Evolutionary conservation across 2,329 filamentous ascomycete genomes (phyloP).

Genomic region (Nannizziopsis arthrosporioides): DNA sequence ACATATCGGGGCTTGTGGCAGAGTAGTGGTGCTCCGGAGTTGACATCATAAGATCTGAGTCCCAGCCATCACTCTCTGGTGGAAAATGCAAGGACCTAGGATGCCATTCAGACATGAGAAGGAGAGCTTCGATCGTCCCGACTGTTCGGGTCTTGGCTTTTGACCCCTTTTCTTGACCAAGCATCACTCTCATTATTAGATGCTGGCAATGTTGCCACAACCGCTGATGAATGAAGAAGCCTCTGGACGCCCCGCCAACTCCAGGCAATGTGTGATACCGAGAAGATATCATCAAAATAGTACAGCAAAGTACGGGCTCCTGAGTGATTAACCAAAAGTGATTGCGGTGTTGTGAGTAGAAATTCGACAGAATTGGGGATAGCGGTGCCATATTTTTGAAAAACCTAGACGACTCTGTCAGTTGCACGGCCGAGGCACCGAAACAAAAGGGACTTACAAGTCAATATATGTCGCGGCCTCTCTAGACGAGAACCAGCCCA

Average conservation of each 20-base stretch:
- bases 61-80: slow-evolving; percentile 44
- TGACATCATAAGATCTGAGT: slow-evolving; percentile 39
- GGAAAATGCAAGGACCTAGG: slow-evolving; percentile 44
- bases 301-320: slow-evolving; percentile 43
- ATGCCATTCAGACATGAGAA: slow-evolving; percentile 46
- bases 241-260: slow-evolving; percentile 36
- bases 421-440: background rate
- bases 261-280: slow-evolving; percentile 39
- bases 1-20: slow-evolving; percentile 20
- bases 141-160: slow-evolving; percentile 40
- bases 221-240: slow-evolving; percentile 43
- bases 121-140: slow-evolving; percentile 43
- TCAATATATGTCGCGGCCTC: slow-evolving; percentile 45
- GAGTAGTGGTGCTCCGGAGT: slow-evolving; percentile 7
- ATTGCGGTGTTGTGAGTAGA: slow-evolving; percentile 39
- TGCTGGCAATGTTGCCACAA: slow-evolving; percentile 46
- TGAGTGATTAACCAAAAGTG: slow-evolving; percentile 40
- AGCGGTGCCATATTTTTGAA: slow-evolving; percentile 42
- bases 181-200: slow-evolving; percentile 42
- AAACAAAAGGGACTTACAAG: slow-evolving; percentile 24
- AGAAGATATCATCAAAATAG: slow-evolving; percentile 45
- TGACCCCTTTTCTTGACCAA: slow-evolving; percentile 43
- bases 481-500: slow-evolving; percentile 45
- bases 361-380: slow-evolving; percentile 41
- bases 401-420: slow-evolving; percentile 25